phyloP scores from a whole-genome alignment of 768 basidiomycete species.

The Suillus cothurnatus region DNA sequence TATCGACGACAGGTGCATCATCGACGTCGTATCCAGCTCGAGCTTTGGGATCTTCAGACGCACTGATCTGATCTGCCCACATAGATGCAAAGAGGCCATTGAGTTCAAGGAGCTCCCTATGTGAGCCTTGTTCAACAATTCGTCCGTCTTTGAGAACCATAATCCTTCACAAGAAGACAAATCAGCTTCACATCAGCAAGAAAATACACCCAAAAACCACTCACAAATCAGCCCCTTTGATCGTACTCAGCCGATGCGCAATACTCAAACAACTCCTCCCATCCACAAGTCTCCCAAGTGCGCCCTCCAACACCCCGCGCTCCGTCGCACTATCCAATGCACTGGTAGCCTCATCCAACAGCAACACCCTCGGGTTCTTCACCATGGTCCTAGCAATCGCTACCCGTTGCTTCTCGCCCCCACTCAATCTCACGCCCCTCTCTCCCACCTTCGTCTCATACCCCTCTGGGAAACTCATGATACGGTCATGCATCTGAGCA shows the following conservation, averaged over 20 bases:
- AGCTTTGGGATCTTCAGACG: slow-evolving; percentile 34
- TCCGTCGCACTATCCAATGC: slow-evolving; percentile 91
- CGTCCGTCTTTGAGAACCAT: slow-evolving; percentile 89
- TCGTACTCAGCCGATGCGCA: slow-evolving; percentile 38
- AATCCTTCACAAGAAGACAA: slow-evolving; percentile 53
- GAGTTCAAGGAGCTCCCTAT: slow-evolving; percentile 71
- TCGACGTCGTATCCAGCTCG: slow-evolving; percentile 28
- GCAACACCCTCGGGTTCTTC: slow-evolving; percentile 81
- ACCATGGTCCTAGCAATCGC: slow-evolving; percentile 86
- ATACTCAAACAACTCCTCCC: slow-evolving; percentile 33
- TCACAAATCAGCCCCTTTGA: slow-evolving; percentile 64
- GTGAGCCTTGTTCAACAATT: slow-evolving; percentile 81
- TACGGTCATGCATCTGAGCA: slow-evolving; percentile 87
- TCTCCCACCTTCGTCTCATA: slow-evolving; percentile 92
- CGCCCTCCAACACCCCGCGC: slow-evolving; percentile 79
- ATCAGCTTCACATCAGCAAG: not conserved
- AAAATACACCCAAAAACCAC: slow-evolving; percentile 22
- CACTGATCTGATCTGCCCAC: slow-evolving; percentile 86
- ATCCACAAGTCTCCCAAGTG: slow-evolving; percentile 10
- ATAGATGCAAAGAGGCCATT: slow-evolving; percentile 79
- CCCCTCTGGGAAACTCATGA: slow-evolving; percentile 80
- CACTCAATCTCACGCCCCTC: slow-evolving; percentile 79
- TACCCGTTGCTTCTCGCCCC: slow-evolving; percentile 90
- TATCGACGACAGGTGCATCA: slow-evolving; percentile 22
- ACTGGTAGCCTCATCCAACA: slow-evolving; percentile 80